Evolutionary conservation across 352 stramenopile species (phyloP).

Genomic region (Phytopythium montanum): DNA sequence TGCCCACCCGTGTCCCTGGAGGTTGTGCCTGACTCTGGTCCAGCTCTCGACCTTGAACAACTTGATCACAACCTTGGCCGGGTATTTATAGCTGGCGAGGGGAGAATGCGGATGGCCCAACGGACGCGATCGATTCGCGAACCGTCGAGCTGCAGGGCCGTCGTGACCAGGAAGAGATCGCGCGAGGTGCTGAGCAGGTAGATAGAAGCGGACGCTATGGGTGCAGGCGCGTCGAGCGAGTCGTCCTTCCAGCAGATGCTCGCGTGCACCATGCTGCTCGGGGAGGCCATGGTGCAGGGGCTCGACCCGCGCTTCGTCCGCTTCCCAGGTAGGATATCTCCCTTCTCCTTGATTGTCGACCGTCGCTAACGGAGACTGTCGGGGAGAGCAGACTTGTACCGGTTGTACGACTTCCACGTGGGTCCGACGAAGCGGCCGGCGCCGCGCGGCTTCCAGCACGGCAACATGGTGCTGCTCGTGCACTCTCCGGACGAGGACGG

Average conservation of each 20-base stretch:
- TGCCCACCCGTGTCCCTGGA: no score
- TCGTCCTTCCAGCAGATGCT: slow-evolving; percentile 81
- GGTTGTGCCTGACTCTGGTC: no score
- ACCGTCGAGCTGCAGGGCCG: background rate
- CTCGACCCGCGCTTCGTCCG: slow-evolving; percentile 74
- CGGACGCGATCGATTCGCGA: background rate
- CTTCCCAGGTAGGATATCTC: slow-evolving; percentile 43
- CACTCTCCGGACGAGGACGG: slow-evolving; percentile 41
- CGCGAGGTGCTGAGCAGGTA: background rate
- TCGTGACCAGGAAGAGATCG: background rate
- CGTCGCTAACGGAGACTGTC: background rate
- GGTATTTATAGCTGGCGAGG: no score
- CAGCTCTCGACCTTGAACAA: no score
- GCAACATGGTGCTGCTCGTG: slow-evolving; percentile 66
- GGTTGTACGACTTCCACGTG: slow-evolving; percentile 81
- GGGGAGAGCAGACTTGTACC: slow-evolving; percentile 53
- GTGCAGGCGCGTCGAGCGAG: slow-evolving; percentile 63
- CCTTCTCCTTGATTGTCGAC: background rate
- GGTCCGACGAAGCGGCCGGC: slow-evolving; percentile 52
- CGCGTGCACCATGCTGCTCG: slow-evolving; percentile 81
- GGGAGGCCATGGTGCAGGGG: slow-evolving; percentile 77
- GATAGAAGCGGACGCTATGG: slow-evolving; percentile 31
- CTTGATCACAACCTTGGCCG: no score
- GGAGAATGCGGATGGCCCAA: background rate
- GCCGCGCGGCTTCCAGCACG: slow-evolving; percentile 39